Evolutionary conservation across 345 rosid genomes (phyloP), one percentile per base, ranked within the genome.

Genomic region (Heritiera littoralis): DNA sequence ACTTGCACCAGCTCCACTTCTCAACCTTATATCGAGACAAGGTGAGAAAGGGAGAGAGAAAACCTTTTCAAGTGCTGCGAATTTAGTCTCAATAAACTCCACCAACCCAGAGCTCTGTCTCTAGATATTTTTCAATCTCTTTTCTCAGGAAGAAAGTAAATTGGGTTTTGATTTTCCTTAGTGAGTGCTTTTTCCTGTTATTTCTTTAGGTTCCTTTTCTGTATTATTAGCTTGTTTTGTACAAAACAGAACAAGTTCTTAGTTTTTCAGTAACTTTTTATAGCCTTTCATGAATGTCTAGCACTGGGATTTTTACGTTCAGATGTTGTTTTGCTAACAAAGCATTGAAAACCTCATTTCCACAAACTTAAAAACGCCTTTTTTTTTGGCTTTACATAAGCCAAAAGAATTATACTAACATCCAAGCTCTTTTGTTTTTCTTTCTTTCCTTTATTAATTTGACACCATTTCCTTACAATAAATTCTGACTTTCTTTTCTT

Each of bases 1-100:
- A 1, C 5, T 65, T 30, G 68, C 68, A 65, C 68, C 64, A 35
- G 68, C 68, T 35, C 68, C 64, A 35, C 76, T 35, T 35, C 45
- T 65, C 68, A 10, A 30, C 66, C 66, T 65, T 1, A 14, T n/a
- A 14, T 35, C 9, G 7, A 14, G 1, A 65, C 20, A 65, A 65
- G 20, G n/a, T 35, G 68, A 13, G 67, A 32, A 32, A 32, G 3
- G 28, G 65, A 30, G 65, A 9, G 65, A 60, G 35, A 28, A 1
- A 59, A 59, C 6, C 9, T 59, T 15, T 23, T n/a, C 35, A 59
- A 59, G 5, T 3, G 23, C 40, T 35, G 38, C 38, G 38, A 35
- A 35, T 35, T 35, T 0, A 35, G 38, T 35, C 38, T 35, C 38
- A 35, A 35, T 35, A 35, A 35, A 23, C 28, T 23, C 28, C 28